Percentiles rank a stretch among this genome's conserved stretches.
These are phyloP conservation scores for Spiromastix sp. DNA, from an alignment of 2,329 filamentous ascomycete genomes.

Conservation along the genomic window DNA sequence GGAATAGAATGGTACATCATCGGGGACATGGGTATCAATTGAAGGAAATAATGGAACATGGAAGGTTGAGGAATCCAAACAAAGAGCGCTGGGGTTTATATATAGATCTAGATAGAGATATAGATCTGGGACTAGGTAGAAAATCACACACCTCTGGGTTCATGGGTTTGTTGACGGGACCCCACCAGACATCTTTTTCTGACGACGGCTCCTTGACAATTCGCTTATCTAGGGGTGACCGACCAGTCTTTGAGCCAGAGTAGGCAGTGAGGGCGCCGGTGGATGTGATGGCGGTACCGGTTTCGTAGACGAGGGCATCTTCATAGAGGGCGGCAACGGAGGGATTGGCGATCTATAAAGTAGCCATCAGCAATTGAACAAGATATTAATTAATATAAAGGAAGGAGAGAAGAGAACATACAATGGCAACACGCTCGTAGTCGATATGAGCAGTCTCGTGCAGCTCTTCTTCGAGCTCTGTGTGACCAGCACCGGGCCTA, in stretches of 20 bases:
- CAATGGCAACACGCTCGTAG: slow-evolving; percentile 96
- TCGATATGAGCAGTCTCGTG: slow-evolving; percentile 98
- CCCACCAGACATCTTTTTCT: slow-evolving; percentile 95
- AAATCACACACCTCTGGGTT: slow-evolving; percentile 85
- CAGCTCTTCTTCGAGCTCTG: slow-evolving; percentile 93
- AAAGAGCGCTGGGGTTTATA: not conserved
- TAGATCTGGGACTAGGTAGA: no score
- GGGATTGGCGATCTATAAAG: slow-evolving; percentile 64
- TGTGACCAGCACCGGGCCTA: slow-evolving; percentile 82
- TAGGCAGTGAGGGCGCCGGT: slow-evolving; percentile 92
- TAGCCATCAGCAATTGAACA: slow-evolving; percentile 7
- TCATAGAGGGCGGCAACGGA: slow-evolving; percentile 95
- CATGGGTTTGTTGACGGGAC: slow-evolving; percentile 99
- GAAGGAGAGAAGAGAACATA: slow-evolving; percentile 38
- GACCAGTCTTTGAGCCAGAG: slow-evolving; percentile 95
- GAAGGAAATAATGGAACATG: not conserved
- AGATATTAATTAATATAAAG: not conserved
- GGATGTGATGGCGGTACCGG: slow-evolving; percentile 92
- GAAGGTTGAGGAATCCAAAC: not conserved
- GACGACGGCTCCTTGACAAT: slow-evolving; percentile 87
- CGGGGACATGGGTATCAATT: no score
- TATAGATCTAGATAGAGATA: no score
- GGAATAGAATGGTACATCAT: slow-evolving; percentile 3
- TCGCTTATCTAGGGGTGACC: slow-evolving; percentile 93
- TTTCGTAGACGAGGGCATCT: slow-evolving; percentile 97